phyloP scores from a whole-genome alignment of 306 rosid species.

The Comarum palustre region DNA sequence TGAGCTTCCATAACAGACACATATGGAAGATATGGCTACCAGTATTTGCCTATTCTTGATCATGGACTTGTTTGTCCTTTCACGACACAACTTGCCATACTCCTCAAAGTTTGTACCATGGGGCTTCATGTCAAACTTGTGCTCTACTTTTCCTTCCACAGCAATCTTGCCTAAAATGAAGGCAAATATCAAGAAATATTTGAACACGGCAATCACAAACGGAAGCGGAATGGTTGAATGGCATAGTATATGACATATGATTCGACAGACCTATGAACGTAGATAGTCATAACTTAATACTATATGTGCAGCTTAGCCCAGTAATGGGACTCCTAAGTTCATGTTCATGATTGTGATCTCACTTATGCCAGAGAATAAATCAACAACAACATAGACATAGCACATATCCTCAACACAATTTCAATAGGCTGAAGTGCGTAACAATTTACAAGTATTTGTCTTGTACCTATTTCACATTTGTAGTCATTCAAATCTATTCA shows the following conservation, averaged over 20 bases:
- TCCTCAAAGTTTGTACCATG: constrained; percentile 82
- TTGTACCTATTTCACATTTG: not conserved
- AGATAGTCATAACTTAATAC: not conserved
- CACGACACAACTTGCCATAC: constrained; percentile 90
- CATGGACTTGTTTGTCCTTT: constrained; percentile 88
- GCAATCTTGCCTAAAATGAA: constrained; percentile 62
- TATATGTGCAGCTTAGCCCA: not conserved
- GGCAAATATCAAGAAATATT: constrained; percentile 10
- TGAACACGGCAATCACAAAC: not conserved
- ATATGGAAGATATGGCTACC: constrained; percentile 40
- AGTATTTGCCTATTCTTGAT: constrained; percentile 81
- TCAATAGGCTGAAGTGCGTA: not conserved
- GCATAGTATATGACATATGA: not conserved
- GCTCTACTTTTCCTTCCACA: constrained; percentile 94
- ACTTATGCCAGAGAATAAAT: too few species aligned
- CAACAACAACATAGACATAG: not conserved
- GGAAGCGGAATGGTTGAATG: not conserved
- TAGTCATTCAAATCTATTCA: not conserved
- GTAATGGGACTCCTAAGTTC: not conserved
- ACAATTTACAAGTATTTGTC: not conserved
- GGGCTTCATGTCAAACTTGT: constrained; percentile 97
- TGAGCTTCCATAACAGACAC: constrained; percentile 14
- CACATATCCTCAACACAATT: not conserved
- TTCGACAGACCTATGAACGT: not conserved
- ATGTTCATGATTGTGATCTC: not conserved